Percentiles rank a stretch among this genome's conserved stretches.
These are phyloP conservation scores for Funneliformis caledonium DNA, from an alignment of 371 early-diverging fungal species.

Conservation along the genomic window DNA sequence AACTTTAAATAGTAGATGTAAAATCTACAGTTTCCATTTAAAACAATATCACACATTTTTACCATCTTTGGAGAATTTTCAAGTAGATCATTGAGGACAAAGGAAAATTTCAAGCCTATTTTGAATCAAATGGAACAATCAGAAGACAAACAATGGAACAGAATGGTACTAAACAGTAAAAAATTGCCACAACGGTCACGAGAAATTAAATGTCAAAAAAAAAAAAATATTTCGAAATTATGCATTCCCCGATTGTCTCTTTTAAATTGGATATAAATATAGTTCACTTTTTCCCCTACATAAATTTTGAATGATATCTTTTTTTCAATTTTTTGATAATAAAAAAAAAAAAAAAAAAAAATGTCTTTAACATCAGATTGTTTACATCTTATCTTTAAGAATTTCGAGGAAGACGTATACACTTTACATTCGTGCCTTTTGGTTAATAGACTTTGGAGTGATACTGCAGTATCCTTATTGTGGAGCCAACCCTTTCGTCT, in stretches of 20 bases:
- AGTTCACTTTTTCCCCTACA: neutral
- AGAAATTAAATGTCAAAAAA: neutral
- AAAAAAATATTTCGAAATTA: too few species aligned
- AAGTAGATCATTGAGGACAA: too few species aligned
- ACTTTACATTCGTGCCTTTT: conserved; percentile 18
- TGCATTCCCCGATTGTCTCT: neutral
- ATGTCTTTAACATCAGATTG: conserved; percentile 7
- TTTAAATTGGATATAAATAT: too few species aligned
- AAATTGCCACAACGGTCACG: neutral
- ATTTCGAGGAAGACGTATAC: neutral
- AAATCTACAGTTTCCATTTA: too few species aligned
- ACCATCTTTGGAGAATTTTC: too few species aligned
- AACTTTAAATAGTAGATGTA: too few species aligned
- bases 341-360: neutral
- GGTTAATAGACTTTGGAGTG: conserved; percentile 29
- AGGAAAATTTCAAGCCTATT: too few species aligned
- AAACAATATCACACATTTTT: too few species aligned
- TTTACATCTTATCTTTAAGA: conserved; percentile 8
- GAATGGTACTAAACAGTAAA: too few species aligned
- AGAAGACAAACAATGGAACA: too few species aligned
- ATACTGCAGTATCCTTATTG: neutral
- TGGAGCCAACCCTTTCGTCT: conserved; percentile 24
- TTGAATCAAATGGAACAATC: too few species aligned
- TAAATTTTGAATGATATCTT: neutral
- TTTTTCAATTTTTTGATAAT: neutral